These are phyloP conservation scores for Debaryomyces nepalensis DNA, from an alignment of 1,139 yeast species.

Conservation along the genomic window DNA sequence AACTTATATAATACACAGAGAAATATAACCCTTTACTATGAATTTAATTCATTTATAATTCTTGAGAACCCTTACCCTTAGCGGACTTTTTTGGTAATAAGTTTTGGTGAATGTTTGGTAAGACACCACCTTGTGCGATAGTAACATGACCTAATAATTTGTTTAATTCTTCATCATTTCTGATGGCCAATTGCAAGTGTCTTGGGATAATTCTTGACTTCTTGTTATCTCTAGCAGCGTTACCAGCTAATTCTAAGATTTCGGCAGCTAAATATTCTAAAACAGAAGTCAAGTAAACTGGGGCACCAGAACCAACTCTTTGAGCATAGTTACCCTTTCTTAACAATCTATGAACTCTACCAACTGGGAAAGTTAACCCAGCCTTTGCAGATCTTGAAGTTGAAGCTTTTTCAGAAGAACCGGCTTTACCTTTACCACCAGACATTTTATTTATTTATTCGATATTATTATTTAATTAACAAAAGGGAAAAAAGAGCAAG, in stretches of 20 bases:
- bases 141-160: constrained; percentile 65
- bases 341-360: constrained; percentile 96
- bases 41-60: constrained; percentile 54
- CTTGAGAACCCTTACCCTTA: constrained; percentile 80
- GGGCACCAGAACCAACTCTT: constrained; percentile 99
- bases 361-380: constrained; percentile 99
- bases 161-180: constrained; percentile 97
- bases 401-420: constrained; percentile 89
- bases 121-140: constrained; percentile 97
- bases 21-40: constrained; percentile 16
- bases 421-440: constrained; percentile 99
- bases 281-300: constrained; percentile 94
- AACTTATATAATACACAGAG: constrained; percentile 21
- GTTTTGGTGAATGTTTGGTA: constrained; percentile 95
- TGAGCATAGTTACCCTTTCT: constrained; percentile 99
- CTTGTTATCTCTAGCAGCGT: constrained; percentile 98
- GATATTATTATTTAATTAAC: constrained; percentile 1
- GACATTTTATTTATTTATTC: constrained; percentile 56
- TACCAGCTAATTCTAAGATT: constrained; percentile 97
- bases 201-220: constrained; percentile 98
- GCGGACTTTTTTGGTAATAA: constrained; percentile 92
- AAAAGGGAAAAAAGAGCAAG: background rate
- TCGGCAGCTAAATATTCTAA: constrained; percentile 96
- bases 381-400: constrained; percentile 98
- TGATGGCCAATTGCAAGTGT: constrained; percentile 96